These are phyloP conservation scores for Bryopsis sp. DNA, from an alignment of 139 green algal genomes.

Conservation along the genomic window DNA sequence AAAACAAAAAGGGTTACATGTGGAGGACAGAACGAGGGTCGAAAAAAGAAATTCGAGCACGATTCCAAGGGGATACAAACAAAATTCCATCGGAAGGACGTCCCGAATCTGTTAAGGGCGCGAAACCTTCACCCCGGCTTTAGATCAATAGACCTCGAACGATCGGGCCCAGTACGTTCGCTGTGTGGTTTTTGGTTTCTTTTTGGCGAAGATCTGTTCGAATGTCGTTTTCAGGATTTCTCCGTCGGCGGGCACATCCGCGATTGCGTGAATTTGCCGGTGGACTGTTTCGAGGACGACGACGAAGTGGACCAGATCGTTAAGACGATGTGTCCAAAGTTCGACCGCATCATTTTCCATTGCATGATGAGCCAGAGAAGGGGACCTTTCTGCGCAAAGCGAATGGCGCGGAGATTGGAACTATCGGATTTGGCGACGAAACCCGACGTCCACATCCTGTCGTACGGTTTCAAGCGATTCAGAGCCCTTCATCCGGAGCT, in stretches of 20 bases:
- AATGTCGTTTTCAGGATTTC: constrained; percentile 6
- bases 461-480: neutral
- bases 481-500: too few species aligned
- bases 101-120: neutral
- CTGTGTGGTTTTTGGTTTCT: neutral
- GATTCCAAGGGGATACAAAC: neutral
- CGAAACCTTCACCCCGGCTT: neutral
- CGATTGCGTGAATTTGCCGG: constrained; percentile 8
- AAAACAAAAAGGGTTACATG: neutral
- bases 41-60: neutral
- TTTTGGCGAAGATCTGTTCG: neutral
- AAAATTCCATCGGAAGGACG: neutral
- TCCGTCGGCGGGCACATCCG: constrained; percentile 17
- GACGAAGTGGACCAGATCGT: constrained; percentile 8
- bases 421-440: neutral
- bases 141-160: neutral
- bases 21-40: neutral
- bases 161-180: neutral
- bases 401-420: neutral
- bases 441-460: neutral
- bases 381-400: constrained; percentile 11
- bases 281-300: constrained; percentile 7
- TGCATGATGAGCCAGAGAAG: constrained; percentile 17
- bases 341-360: constrained; percentile 16
- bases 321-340: neutral